Evolutionary conservation across 176 grass and related monocot genomes (phyloP).

Genomic region (Coix lacrymajobi): DNA sequence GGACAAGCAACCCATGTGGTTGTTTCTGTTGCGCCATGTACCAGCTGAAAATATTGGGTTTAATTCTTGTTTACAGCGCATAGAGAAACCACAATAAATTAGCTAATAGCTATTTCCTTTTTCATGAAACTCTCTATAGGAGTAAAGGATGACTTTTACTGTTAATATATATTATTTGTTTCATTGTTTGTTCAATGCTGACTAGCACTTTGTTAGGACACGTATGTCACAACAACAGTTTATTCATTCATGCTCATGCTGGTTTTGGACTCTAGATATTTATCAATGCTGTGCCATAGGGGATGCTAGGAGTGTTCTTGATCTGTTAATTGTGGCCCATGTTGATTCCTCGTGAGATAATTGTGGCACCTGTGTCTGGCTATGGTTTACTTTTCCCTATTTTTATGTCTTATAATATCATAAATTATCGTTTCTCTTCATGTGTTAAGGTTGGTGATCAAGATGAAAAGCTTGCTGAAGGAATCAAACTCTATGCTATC

Average conservation of each 20-base stretch:
- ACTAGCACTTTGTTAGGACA: conserved; percentile 1
- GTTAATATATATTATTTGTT: neutral
- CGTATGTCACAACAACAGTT: neutral
- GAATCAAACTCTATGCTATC: conserved; percentile 93
- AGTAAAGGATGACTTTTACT: neutral
- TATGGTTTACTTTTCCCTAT: neutral
- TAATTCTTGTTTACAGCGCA: neutral
- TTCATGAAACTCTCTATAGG: neutral
- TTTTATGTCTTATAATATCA: conserved; percentile 9
- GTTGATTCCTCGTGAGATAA: conserved; percentile 3
- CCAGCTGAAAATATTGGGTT: neutral
- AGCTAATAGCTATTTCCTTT: neutral
- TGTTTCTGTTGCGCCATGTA: neutral
- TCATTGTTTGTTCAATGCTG: neutral
- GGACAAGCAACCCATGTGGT: neutral
- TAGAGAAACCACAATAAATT: neutral
- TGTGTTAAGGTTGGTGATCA: conserved; percentile 75
- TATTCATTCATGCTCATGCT: neutral
- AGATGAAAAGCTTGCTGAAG: conserved; percentile 96
- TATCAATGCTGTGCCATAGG: neutral
- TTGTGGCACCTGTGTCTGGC: neutral
- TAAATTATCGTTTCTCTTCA: neutral
- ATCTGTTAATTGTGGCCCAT: neutral
- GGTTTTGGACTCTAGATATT: neutral
- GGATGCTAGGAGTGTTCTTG: neutral